Evolutionary conservation across 2,329 filamentous ascomycete species (phyloP), one percentile per base, ranked within the genome.

Genomic region (Hypoxylon sp.): DNA sequence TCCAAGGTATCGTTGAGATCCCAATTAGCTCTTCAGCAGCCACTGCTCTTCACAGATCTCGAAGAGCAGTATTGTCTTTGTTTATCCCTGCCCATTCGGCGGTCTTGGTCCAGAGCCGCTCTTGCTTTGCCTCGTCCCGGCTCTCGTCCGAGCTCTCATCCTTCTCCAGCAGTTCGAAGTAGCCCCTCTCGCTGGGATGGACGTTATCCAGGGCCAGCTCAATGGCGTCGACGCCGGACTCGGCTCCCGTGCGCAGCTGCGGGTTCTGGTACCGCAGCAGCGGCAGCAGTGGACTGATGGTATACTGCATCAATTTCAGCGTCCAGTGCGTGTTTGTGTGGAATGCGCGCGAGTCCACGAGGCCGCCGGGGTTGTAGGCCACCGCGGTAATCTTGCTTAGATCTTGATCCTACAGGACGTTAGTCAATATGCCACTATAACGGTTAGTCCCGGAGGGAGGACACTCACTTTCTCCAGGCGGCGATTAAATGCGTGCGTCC

Each of bases 401-500:
- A 11, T 54, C 55, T 20, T 59, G 46, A 35, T 73, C 65, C 69
- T 69, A 26, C 18, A 17, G 33, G 5, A 20, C 3, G 24, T 61
- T 43, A 58, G 20, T 35, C 10, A 7, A 13, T 2, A 31, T 2
- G 4, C n/a, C n/a, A n/a, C n/a, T 11, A 6, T n/a, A 23, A 37
- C 4, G 20, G 3, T 3, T 9, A 9, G 1, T 20, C 3, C 7
- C 29, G 29, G 13, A n/a, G 3, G 3, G 29, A 10, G 17, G 29
- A 8, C n/a, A 2, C 49, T 35, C 26, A 60, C 68, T 45, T 67
- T 62, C 29, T 67, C 37, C 1, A 72, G 58, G 8, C 58, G 57
- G 3, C 60, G 61, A 49, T 77, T 78, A 2, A 80, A 58, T 23
- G 74, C 73, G 45, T 78, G 71, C 48, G 71, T 74, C 55, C 73